phyloP scores from a whole-genome alignment of 331 rosid genomes.

The Quercus phellos region DNA sequence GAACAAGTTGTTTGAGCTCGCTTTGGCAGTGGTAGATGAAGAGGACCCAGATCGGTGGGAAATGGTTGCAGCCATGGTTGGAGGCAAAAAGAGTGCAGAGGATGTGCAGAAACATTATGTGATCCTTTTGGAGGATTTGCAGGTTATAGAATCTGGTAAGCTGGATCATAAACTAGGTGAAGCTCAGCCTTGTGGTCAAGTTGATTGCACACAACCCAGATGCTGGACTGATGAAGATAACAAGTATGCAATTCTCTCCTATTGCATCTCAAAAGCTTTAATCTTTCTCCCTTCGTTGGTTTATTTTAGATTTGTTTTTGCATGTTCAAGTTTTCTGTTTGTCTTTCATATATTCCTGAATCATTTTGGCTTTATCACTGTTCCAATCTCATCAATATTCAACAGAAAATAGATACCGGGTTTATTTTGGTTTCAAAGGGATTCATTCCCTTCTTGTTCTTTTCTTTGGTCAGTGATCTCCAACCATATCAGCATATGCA shows the following conservation, averaged over 20 bases:
- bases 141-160: constrained; percentile 59
- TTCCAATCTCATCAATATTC: background rate
- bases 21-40: constrained; percentile 68
- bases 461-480: background rate
- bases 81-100: constrained; percentile 69
- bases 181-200: constrained; percentile 21
- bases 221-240: constrained; percentile 31
- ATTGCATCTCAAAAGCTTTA: background rate
- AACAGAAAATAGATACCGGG: background rate
- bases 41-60: constrained; percentile 65
- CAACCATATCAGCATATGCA: background rate
- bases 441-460: background rate
- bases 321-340: background rate
- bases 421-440: background rate
- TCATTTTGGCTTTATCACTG: background rate
- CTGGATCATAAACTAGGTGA: constrained; percentile 48
- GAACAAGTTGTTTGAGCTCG: constrained; percentile 78
- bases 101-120: constrained; percentile 57
- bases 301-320: background rate
- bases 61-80: constrained; percentile 58
- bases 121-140: constrained; percentile 68
- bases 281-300: background rate
- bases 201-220: constrained; percentile 24
- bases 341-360: background rate
- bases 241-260: constrained; percentile 9